Percentiles rank a stretch among this genome's conserved stretches.
phyloP scores from a whole-genome alignment of 2,329 filamentous ascomycete genomes.

The Fusarium odoratissimum region DNA sequence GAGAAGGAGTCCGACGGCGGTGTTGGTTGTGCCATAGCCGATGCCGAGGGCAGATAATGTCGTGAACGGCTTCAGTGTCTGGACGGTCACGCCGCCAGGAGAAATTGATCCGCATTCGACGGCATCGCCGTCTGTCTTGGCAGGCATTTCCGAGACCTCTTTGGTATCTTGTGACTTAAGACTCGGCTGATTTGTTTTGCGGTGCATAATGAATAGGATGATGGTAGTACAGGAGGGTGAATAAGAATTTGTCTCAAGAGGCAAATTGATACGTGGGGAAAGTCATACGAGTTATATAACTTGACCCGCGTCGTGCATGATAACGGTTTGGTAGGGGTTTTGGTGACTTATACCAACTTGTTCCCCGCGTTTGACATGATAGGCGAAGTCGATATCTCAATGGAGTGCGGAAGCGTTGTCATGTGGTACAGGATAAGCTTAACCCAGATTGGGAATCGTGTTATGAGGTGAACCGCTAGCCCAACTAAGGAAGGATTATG shows the following conservation, averaged over 20 bases:
- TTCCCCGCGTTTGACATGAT: not conserved
- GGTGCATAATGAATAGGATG: not conserved
- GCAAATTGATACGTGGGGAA: not conserved
- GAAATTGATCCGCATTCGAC: not conserved
- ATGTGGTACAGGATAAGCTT: not conserved
- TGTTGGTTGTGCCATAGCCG: slow-evolving; percentile 13
- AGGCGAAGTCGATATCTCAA: not conserved
- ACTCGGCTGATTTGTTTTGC: not conserved
- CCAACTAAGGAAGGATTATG: not conserved
- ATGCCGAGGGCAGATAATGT: slow-evolving; percentile 7
- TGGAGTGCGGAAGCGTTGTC: not conserved
- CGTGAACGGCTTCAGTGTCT: slow-evolving; percentile 2
- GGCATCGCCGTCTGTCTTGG: not conserved
- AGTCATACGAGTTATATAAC: not conserved
- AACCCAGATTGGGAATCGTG: not conserved
- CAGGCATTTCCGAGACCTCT: not conserved
- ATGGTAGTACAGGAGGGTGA: not conserved
- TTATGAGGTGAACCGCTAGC: not conserved
- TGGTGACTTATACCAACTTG: not conserved
- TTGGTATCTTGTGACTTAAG: not conserved
- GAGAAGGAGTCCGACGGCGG: slow-evolving; percentile 4
- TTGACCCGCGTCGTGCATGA: not conserved
- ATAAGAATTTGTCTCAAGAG: not conserved
- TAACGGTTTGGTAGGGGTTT: not conserved
- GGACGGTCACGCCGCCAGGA: not conserved